Evolutionary conservation across 148 eudicot species (phyloP).

Genomic region (Silene latifolia): DNA sequence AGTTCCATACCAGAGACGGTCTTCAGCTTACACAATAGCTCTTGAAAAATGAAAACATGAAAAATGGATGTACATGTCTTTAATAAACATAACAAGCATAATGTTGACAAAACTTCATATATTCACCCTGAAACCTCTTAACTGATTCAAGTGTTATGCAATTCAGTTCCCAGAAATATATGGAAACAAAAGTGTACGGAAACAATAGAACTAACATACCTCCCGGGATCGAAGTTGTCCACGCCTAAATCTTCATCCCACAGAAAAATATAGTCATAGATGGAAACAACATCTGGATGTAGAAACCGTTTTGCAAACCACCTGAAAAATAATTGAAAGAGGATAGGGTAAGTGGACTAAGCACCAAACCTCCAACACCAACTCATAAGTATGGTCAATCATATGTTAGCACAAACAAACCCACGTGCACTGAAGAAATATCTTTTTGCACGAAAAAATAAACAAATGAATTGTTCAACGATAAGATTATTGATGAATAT

Average conservation of each 20-base stretch:
- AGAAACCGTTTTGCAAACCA: conserved; percentile 99
- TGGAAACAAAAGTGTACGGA: not conserved
- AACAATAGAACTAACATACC: conserved; percentile 39
- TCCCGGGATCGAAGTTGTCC: conserved; percentile 70
- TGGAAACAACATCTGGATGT: conserved; percentile 82
- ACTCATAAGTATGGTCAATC: not conserved
- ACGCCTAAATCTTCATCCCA: conserved; percentile 99
- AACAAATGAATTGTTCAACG: no score
- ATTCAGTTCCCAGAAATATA: no score
- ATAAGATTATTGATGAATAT: no score
- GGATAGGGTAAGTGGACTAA: conserved; percentile 3
- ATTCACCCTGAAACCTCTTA: no score
- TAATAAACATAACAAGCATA: no score
- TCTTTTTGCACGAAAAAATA: no score
- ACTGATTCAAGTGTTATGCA: no score
- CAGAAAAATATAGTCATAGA: conserved; percentile 83
- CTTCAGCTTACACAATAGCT: not conserved
- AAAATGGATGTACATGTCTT: no score
- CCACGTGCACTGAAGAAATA: no score
- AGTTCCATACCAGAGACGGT: not conserved
- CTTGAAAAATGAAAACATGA: not conserved
- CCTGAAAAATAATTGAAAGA: conserved; percentile 39
- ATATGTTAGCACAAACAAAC: no score
- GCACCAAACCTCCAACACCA: conserved; percentile 8
- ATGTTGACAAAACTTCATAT: no score